phyloP scores from a whole-genome alignment of 2,329 filamentous ascomycete species.

The Pseudocercospora fijiensis region DNA sequence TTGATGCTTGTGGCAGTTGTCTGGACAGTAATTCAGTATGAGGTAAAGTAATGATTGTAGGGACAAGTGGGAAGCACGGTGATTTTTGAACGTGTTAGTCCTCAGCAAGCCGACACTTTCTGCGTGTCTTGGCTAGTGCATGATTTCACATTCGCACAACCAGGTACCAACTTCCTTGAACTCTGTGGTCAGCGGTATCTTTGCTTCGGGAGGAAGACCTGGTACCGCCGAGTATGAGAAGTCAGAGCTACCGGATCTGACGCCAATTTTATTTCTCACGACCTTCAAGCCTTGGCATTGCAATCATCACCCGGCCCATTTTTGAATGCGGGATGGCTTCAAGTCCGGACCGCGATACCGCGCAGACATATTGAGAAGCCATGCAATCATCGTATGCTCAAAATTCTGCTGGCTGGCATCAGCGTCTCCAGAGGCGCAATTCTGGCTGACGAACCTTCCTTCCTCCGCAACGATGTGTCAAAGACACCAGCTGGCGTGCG shows the following conservation, averaged over 20 bases:
- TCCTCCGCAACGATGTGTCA: not conserved
- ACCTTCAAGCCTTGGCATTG: not conserved
- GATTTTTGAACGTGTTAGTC: not conserved
- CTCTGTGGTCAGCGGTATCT: not conserved
- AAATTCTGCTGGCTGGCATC: not conserved
- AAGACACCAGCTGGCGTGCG: not conserved
- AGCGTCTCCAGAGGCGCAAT: not conserved
- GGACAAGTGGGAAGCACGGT: not conserved
- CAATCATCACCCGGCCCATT: not conserved
- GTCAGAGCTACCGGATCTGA: not conserved
- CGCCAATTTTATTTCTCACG: not conserved
- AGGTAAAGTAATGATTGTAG: not conserved
- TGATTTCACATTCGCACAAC: not conserved
- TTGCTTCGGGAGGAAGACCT: not conserved
- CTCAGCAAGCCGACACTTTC: not conserved
- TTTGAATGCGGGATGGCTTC: not conserved
- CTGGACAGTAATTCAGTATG: not conserved
- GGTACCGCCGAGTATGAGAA: not conserved
- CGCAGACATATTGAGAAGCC: not conserved
- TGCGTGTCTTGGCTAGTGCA: not conserved
- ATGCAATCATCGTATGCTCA: not conserved
- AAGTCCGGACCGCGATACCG: not conserved
- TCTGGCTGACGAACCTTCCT: not conserved
- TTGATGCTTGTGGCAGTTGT: not conserved
- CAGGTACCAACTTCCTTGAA: not conserved